Conservation (phyloP, 139 green algal genomes). For the Coelastrella sp. region DNA sequence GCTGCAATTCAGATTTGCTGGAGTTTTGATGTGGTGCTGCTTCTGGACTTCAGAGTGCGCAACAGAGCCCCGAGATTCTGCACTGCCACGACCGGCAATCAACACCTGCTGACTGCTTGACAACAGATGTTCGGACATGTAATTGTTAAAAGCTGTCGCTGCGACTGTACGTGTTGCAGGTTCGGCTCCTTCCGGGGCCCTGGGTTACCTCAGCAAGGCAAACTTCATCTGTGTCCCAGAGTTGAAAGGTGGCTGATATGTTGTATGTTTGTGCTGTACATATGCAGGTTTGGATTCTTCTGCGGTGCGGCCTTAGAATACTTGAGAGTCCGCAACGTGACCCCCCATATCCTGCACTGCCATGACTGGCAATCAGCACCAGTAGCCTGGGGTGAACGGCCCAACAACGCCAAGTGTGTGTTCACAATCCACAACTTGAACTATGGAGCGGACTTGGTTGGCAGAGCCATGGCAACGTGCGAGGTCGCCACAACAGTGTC, state of each 20-base stretch:
- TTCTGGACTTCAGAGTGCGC: too few relatives aligned
- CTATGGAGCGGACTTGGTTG: slow-evolving; percentile 91
- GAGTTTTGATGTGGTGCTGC: neutral
- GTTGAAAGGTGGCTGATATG: neutral
- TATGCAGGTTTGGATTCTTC: slow-evolving; percentile 91
- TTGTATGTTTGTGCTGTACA: neutral
- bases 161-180: too few relatives aligned
- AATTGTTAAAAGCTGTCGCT: too few relatives aligned
- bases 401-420: slow-evolving; percentile 54
- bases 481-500: slow-evolving; percentile 94
- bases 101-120: too few relatives aligned
- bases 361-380: slow-evolving; percentile 96
- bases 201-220: too few relatives aligned
- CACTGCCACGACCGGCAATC: too few relatives aligned
- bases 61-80: too few relatives aligned
- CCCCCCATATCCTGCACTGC: slow-evolving; percentile 94
- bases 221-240: too few relatives aligned
- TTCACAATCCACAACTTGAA: slow-evolving; percentile 98
- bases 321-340: slow-evolving; percentile 67
- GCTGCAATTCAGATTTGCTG: too few relatives aligned
- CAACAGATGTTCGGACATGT: too few relatives aligned
- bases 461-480: slow-evolving; percentile 71
- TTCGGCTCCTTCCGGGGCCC: too few relatives aligned
- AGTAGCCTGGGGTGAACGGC: slow-evolving; percentile 67
- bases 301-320: slow-evolving; percentile 92